Percentiles rank a stretch among this genome's conserved stretches.
These are phyloP conservation scores for Symmetrospora coprosmae DNA, from an alignment of 768 basidiomycete species.

Conservation along the genomic window DNA sequence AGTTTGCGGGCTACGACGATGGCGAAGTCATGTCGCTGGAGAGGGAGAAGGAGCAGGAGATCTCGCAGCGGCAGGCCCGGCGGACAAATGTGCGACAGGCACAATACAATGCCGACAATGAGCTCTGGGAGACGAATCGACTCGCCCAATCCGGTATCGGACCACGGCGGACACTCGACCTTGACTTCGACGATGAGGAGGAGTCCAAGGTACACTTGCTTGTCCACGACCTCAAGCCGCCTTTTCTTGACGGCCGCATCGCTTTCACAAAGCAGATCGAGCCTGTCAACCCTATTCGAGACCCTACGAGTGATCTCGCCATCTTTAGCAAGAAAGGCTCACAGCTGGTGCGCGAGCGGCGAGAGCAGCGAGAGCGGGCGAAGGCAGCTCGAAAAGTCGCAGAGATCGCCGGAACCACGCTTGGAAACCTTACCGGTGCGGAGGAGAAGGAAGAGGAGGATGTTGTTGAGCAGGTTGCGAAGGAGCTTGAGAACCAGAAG, in stretches of 20 bases:
- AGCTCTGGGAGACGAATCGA: constrained; percentile 95
- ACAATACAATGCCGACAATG: constrained; percentile 96
- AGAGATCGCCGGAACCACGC: constrained; percentile 70
- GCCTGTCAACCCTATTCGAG: constrained; percentile 90
- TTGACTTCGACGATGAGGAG: constrained; percentile 79
- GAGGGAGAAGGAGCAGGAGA: constrained; percentile 36
- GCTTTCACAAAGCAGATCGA: constrained; percentile 94
- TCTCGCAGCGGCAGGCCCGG: constrained; percentile 41
- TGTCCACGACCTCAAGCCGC: constrained; percentile 91
- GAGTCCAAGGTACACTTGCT: constrained; percentile 86
- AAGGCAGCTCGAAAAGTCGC: constrained; percentile 80
- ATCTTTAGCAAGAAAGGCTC: constrained; percentile 95
- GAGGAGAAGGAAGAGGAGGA: constrained; percentile 87
- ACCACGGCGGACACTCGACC: constrained; percentile 53
- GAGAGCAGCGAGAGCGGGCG: constrained; percentile 87
- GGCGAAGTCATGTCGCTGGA: constrained; percentile 35
- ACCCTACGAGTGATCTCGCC: constrained; percentile 86
- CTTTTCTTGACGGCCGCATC: constrained; percentile 89
- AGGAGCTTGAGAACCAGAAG: not conserved
- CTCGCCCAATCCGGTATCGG: constrained; percentile 92
- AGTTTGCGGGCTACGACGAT: constrained; percentile 84
- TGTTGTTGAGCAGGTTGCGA: constrained; percentile 33
- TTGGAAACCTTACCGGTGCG: constrained; percentile 98
- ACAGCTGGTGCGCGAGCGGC: constrained; percentile 78
- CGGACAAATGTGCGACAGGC: constrained; percentile 87